These are phyloP conservation scores for Sclerotinia trifoliorum DNA, from an alignment of 2,329 filamentous ascomycete species.

Conservation along the genomic window DNA sequence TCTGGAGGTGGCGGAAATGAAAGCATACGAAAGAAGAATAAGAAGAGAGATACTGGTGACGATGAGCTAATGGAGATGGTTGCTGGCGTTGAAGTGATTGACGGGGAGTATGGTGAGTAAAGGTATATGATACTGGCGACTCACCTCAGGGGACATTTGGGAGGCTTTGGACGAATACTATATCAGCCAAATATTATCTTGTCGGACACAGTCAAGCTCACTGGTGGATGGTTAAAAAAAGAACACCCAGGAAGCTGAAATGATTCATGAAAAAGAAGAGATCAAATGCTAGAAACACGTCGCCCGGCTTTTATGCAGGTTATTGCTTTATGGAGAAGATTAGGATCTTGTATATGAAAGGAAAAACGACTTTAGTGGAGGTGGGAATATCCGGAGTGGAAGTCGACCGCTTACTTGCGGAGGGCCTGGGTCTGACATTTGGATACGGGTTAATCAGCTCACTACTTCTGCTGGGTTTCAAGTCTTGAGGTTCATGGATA, in stretches of 20 bases:
- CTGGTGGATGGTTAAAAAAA: constrained; percentile 41
- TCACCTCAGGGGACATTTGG: constrained; percentile 56
- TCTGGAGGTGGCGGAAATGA: not conserved
- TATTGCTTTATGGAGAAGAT: constrained; percentile 61
- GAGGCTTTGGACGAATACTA: constrained; percentile 47
- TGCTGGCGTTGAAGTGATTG: constrained; percentile 44
- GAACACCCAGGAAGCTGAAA: constrained; percentile 46
- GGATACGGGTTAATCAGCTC: not conserved
- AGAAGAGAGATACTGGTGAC: not conserved
- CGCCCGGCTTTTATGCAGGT: constrained; percentile 50
- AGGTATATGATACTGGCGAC: constrained; percentile 57
- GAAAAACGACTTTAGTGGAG: constrained; percentile 50
- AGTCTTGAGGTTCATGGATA: not conserved
- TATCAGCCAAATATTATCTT: constrained; percentile 52
- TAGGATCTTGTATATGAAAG: constrained; percentile 50
- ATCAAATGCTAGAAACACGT: constrained; percentile 48
- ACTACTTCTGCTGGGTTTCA: not conserved
- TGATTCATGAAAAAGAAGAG: constrained; percentile 53
- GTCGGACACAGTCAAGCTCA: constrained; percentile 48
- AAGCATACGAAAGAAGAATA: not conserved
- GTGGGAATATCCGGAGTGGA: constrained; percentile 45
- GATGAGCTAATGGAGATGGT: constrained; percentile 40
- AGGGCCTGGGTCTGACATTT: not conserved
- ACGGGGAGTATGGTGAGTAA: constrained; percentile 49
- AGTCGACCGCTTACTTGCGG: not conserved